Evolutionary conservation across 176 grass and related monocot genomes (phyloP).

Genomic region (Avena insularis): DNA sequence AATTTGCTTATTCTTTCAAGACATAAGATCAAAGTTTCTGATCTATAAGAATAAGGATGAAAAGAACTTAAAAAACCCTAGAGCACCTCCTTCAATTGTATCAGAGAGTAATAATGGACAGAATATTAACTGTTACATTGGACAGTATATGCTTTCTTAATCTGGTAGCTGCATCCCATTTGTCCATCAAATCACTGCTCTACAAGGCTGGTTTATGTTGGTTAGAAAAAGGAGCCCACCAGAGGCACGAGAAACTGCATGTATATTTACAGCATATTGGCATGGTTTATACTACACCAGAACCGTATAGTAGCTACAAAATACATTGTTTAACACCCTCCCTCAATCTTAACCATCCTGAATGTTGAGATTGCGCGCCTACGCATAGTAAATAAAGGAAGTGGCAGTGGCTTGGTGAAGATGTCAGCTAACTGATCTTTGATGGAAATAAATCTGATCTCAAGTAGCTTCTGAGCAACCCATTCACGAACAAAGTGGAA

Average conservation of each 20-base stretch:
- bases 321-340: too few species aligned
- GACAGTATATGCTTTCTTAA: neutral
- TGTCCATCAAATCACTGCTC: neutral
- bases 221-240: neutral
- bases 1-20: neutral
- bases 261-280: neutral
- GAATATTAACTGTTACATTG: neutral
- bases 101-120: neutral
- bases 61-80: neutral
- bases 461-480: too few species aligned
- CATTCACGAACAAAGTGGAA: too few species aligned
- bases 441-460: too few species aligned
- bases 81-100: neutral
- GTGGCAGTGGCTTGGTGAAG: too few species aligned
- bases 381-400: too few species aligned
- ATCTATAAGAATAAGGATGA: conserved; percentile 2
- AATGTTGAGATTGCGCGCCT: too few species aligned
- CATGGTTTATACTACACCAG: neutral
- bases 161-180: neutral
- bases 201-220: neutral
- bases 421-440: too few species aligned
- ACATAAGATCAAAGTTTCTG: neutral
- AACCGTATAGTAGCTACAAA: too few species aligned
- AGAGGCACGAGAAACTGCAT: conserved; percentile 3
- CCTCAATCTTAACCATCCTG: too few species aligned